Evolutionary conservation across 139 green algal genomes (phyloP), one percentile per base, ranked within the genome.

Genomic region (Tetradesmus lagerheimii): DNA sequence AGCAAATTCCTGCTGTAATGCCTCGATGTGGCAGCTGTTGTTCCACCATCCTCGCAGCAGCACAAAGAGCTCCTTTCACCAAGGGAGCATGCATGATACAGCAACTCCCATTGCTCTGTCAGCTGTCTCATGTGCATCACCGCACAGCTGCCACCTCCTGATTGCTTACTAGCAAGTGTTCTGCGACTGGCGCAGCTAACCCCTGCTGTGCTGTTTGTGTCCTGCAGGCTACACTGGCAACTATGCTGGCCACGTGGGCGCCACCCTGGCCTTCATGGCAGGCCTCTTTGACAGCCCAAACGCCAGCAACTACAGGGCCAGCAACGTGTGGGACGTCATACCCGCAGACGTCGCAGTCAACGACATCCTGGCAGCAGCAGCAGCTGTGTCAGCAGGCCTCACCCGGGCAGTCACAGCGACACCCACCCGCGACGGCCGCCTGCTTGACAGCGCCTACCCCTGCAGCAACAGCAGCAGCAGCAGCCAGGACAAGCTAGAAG

Each of bases 301-400:
- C 23, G 87, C 47, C 27, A 74, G 34, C 77, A 80, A 78, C 77
- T 90, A 78, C 88, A 83, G 90, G 35, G 84, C 89, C 11, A 80
- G 57, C 75, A 91, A 92, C 74, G 75, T 94, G 35, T 89, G 93
- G 31, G 94, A 96, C 84, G 41, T 87, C 0, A 91, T 96, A 20
- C 94, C 94, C 20, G 93, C 89, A 20, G 94, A 96, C 78, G 62
- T 93, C 0, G 93, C 93, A 0, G 87, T 92, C 23, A 92, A 86
- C 1, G 80, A 92, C 31, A 94, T 94, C 35, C 81, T 96, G 23
- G 90, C 67, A 4, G 90, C 91, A 20, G 92, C 90, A 2, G 92
- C 92, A 16, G 86, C 83, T 0, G 39, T 93, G 27, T 53, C 77
- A 27, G 71, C 62, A 11, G 82, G 82, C 35, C 29, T 84, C 11